Percentiles rank a stretch among this genome's conserved stretches.
These are phyloP conservation scores for Chlorella sp. DNA, from an alignment of 139 green algal species.

Conservation along the genomic window DNA sequence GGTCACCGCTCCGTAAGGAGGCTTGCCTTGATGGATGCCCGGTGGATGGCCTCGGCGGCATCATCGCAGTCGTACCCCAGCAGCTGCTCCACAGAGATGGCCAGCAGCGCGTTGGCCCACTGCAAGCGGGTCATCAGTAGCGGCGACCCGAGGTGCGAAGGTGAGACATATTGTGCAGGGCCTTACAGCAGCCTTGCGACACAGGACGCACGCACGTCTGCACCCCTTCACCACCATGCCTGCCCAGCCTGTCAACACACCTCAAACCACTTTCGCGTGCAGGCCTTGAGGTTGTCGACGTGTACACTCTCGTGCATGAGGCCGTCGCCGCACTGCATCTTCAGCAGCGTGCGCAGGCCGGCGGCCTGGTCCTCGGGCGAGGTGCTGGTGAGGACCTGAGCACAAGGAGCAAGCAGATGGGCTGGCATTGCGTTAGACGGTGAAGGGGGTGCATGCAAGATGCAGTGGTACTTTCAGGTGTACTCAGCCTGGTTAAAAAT, in stretches of 20 bases:
- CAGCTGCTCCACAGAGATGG: conserved; percentile 52
- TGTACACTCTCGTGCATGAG: conserved; percentile 64
- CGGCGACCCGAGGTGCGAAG: too few relatives aligned
- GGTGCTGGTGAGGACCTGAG: conserved; percentile 51
- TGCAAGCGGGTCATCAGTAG: neutral
- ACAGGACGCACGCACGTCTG: too few relatives aligned
- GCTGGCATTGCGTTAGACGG: too few relatives aligned
- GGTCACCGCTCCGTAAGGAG: too few relatives aligned
- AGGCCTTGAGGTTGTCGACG: conserved; percentile 4
- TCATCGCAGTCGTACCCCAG: conserved; percentile 59
- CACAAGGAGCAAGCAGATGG: neutral
- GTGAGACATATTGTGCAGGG: too few relatives aligned
- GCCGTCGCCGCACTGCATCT: conserved; percentile 57
- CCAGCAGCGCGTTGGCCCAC: conserved; percentile 68
- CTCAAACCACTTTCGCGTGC: conserved; percentile 48
- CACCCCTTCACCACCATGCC: too few relatives aligned
- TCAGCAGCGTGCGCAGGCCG: conserved; percentile 49
- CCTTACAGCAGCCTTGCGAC: too few relatives aligned
- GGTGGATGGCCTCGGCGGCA: conserved; percentile 25
- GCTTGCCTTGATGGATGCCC: neutral
- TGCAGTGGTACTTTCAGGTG: too few relatives aligned
- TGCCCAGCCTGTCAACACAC: too few relatives aligned
- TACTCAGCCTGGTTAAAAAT: too few relatives aligned
- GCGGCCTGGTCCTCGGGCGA: neutral
- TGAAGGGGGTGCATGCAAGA: too few relatives aligned